Evolutionary conservation across 306 rosid species (phyloP), one percentile per base, ranked within the genome.

Genomic region (Trifolium pratense): DNA sequence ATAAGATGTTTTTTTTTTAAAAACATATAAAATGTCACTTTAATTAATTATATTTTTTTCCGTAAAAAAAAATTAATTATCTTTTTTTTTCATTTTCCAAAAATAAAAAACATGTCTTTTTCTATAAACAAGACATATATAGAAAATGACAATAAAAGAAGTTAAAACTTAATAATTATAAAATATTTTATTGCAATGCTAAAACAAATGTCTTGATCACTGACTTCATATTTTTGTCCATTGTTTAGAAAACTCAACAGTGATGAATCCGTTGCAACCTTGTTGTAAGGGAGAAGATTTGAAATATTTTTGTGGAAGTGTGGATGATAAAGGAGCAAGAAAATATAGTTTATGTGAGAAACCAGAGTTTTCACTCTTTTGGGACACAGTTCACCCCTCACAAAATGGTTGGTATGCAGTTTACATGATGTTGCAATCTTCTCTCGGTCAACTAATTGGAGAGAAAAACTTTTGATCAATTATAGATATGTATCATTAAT

Each of bases 321-420:
- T 81, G 9, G 18, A 56, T 56, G 62, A 56, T 56, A 56, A 23
- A 13, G 62, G 62, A 5, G 36, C 15, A 56, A 56, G 21, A 32
- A 56, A 5, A 56, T 56, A 56, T 23, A 56, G 62, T 56, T 0
- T 81, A 39, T 81, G 84, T 43, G 74, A 76, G 23, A 57, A 76
- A 3, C 78, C 81, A 0, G 75, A 49, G 34, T 18, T 26, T 14
- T 71, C 81, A 25, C 21, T 76, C 70, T 81, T 81, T 31, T 81
- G 84, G 84, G 84, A 81, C 51, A 25, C 0, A 0, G 78, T 71
- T 56, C 84, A 81, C 39, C 84, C 78, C 57, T 34, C 81, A 39
- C 77, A 78, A 31, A 61, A 60, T 69, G 76, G 76, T 78, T 77
- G 76, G 76, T 1, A 36, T 36, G 31, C 23, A 6, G 52, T 68